Percentiles rank a stretch among this genome's conserved stretches.
phyloP scores from a whole-genome alignment of 352 stramenopile genomes.

The Pythium dissotocum region DNA sequence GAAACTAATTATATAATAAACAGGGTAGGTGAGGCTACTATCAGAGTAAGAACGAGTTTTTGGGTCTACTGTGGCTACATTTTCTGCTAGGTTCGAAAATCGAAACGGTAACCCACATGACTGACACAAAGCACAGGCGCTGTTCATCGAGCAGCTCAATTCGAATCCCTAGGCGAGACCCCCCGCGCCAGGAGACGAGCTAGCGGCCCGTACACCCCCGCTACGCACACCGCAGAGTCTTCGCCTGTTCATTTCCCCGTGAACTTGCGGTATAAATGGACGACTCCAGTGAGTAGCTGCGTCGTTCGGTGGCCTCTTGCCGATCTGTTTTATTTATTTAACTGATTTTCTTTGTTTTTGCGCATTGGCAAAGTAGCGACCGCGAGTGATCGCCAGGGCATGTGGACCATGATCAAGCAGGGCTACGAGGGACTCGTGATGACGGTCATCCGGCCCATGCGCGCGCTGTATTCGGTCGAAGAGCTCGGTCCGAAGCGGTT shows the following conservation, averaged over 20 bases:
- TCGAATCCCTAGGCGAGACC: not conserved
- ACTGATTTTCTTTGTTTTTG: slow-evolving; percentile 3
- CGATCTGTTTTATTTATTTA: not conserved
- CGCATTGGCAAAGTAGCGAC: slow-evolving; percentile 17
- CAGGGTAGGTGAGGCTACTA: not conserved
- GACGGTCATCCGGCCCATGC: slow-evolving; percentile 75
- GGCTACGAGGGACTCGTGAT: slow-evolving; percentile 82
- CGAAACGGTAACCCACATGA: slow-evolving; percentile 3
- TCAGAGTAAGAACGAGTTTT: not conserved
- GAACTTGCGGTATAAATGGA: slow-evolving; percentile 15
- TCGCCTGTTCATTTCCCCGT: no score
- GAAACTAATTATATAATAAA: not conserved
- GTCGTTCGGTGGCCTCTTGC: not conserved
- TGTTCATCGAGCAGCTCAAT: slow-evolving; percentile 7
- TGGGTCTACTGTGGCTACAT: not conserved
- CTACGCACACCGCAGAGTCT: not conserved
- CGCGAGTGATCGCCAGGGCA: slow-evolving; percentile 52
- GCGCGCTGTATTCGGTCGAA: slow-evolving; percentile 57
- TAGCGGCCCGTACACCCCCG: not conserved
- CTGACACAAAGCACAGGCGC: slow-evolving; percentile 1
- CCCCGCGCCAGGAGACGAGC: no score
- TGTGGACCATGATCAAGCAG: slow-evolving; percentile 84
- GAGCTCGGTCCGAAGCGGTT: slow-evolving; percentile 66
- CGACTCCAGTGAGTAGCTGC: slow-evolving; percentile 24
- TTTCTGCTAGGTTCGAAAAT: not conserved